phyloP scores from a whole-genome alignment of 2,329 filamentous ascomycete species.

The Aspergillus sp. region DNA sequence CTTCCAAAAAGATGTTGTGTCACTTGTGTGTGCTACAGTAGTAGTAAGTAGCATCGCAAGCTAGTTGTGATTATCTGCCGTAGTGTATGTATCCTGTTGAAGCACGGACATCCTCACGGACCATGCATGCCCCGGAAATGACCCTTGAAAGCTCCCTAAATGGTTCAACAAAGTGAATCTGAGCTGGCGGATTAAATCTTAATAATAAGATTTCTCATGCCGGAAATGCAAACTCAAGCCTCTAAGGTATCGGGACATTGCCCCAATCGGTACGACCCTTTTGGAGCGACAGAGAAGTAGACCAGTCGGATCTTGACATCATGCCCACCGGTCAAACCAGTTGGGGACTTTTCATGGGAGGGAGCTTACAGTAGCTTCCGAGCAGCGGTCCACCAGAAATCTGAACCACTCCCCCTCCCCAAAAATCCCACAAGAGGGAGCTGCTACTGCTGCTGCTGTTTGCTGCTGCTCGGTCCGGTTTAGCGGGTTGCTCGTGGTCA shows the following conservation, averaged over 20 bases:
- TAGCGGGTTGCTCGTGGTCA: slow-evolving; percentile 17
- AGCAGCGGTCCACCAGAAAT: background rate
- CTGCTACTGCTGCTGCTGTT: background rate
- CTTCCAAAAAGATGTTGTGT: background rate
- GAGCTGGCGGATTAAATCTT: background rate
- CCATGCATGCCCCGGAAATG: slow-evolving; percentile 12
- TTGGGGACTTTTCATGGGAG: background rate
- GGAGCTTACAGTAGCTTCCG: background rate
- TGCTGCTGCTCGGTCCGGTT: slow-evolving; percentile 13
- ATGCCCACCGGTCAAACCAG: background rate
- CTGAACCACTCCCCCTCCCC: background rate
- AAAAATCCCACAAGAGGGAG: background rate
- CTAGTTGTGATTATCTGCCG: background rate
- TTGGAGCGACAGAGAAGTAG: background rate
- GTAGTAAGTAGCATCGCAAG: background rate
- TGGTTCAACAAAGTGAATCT: background rate
- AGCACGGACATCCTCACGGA: slow-evolving; percentile 20
- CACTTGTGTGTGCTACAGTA: no score
- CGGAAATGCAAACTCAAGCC: background rate
- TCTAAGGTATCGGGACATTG: background rate
- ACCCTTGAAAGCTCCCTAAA: background rate
- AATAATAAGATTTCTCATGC: slow-evolving; percentile 3
- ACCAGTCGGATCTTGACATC: slow-evolving; percentile 8
- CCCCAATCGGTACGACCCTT: background rate
- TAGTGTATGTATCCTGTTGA: slow-evolving; percentile 4